Evolutionary conservation across 73 alveolate species (phyloP).

Genomic region (Paramecium sexaurelia): DNA sequence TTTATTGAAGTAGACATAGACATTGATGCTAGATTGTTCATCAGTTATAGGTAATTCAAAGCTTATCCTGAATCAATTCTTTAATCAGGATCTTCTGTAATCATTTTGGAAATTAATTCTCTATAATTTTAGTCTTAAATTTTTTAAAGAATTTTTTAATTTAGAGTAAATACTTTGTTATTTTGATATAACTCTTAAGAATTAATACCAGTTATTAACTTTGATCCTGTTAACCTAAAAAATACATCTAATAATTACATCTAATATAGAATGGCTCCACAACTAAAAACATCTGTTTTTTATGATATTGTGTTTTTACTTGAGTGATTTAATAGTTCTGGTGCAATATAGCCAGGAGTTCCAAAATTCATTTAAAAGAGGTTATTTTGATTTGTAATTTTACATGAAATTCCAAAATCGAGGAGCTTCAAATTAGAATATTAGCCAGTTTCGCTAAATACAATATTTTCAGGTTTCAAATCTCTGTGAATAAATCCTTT

Average conservation of each 20-base stretch:
- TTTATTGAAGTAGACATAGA: background rate
- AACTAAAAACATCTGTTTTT: background rate
- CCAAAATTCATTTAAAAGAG: constrained; percentile 61
- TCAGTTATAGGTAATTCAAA: background rate
- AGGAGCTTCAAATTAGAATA: constrained; percentile 80
- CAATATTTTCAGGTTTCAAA: constrained; percentile 91
- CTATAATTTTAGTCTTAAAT: background rate
- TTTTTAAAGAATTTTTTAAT: background rate
- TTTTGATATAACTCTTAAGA: background rate
- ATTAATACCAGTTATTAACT: background rate
- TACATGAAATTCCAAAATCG: constrained; percentile 84
- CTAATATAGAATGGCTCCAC: constrained; percentile 5
- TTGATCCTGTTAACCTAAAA: background rate
- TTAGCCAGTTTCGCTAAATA: constrained; percentile 71
- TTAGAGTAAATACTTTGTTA: background rate
- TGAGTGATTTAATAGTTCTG: constrained; percentile 63
- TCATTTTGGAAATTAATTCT: background rate
- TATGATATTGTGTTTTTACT: background rate
- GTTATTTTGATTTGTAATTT: background rate
- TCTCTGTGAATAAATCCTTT: constrained; percentile 90
- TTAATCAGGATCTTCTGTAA: background rate
- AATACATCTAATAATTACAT: background rate
- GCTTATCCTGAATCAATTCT: background rate
- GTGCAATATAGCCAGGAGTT: constrained; percentile 83
- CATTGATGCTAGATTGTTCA: background rate